Base-by-base conservation (phyloP, 2,329 filamentous ascomycete species). In the Apiospora aurea region DNA sequence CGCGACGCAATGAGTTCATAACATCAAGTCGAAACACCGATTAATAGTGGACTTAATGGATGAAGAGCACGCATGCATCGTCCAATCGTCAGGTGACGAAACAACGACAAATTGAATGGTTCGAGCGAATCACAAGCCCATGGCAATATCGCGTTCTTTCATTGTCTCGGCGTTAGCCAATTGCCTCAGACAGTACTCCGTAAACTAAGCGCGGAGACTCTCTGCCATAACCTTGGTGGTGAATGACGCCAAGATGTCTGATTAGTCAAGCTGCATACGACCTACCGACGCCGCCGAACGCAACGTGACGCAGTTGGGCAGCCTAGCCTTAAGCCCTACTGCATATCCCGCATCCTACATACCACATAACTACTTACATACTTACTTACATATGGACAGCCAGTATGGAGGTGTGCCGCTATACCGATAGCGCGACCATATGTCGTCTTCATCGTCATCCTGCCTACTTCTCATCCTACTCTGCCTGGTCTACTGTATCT, bases 1-100 rank as follows among this genome's bases (percentile, higher is more conserved):
- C 29, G 57, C 34, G 13, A 18, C 29, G 57, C 8, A 34, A 5
- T 41, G 57, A 8, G 29, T 64, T 64, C 57, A 41, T 41, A n/a
- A n/a, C 29, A n/a, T 41, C 13, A 13, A 64, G 57, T 64, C 57
- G 57, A 64, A 64, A 64, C 57, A 41, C 34, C 57, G 41, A 64
- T 38, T 41, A 64, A 64, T 13, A 41, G 57, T 64, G 57, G 57
- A 64, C 3, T 21, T 38, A 2, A 13, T 64, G 57, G 34, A 64
- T 18, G 14, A 18, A 41, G 13, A 41, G 21, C 43, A 51, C 57
- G 68, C 46, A 57, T 21, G 47, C 47, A 69, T 57, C 68, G 26
- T 57, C 68, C 68, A 47, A 69, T 57, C 68, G 34, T 69, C 68
- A 69, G 47, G 68, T 44, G 34, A 69, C 44, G 68, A 57, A 38